Evolutionary conservation across 1,284 basidiomycete genomes (phyloP).

Genomic region (Ceratobasidium sp.): DNA sequence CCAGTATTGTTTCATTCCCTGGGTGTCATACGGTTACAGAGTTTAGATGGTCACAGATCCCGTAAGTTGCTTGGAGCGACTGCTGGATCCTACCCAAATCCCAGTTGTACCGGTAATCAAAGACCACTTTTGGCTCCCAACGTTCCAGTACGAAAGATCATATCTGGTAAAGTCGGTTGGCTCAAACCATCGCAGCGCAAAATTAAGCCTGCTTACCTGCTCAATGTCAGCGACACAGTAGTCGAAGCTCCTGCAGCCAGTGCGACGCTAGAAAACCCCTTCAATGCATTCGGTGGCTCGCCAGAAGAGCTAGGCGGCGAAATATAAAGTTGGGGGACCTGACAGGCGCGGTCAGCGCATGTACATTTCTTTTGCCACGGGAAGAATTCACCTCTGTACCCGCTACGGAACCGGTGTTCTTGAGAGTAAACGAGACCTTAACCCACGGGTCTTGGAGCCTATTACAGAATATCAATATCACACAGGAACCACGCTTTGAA

Average conservation of each 20-base stretch:
- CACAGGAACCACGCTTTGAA: background rate
- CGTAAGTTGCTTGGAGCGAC: constrained; percentile 58
- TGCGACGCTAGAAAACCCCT: constrained; percentile 44
- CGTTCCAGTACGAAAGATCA: constrained; percentile 48
- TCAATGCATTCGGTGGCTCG: constrained; percentile 45
- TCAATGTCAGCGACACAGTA: constrained; percentile 43
- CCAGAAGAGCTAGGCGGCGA: constrained; percentile 44
- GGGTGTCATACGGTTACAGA: background rate
- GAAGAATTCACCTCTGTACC: constrained; percentile 46
- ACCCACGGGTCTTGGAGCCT: constrained; percentile 45
- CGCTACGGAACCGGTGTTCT: constrained; percentile 46
- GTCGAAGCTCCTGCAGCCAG: constrained; percentile 43
- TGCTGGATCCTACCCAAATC: constrained; percentile 62
- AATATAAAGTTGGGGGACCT: constrained; percentile 47
- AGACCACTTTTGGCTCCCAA: constrained; percentile 35
- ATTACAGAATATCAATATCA: background rate
- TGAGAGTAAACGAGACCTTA: constrained; percentile 46
- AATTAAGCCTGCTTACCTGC: constrained; percentile 37
- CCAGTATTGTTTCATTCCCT: no score
- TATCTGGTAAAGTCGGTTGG: constrained; percentile 43
- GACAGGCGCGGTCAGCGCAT: background rate
- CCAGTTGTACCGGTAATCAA: constrained; percentile 58
- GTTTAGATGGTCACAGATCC: constrained; percentile 50
- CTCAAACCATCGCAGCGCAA: background rate
- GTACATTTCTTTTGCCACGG: background rate